These are phyloP conservation scores for Prillingera fragicola DNA, from an alignment of 1,284 basidiomycete species.

Conservation along the genomic window DNA sequence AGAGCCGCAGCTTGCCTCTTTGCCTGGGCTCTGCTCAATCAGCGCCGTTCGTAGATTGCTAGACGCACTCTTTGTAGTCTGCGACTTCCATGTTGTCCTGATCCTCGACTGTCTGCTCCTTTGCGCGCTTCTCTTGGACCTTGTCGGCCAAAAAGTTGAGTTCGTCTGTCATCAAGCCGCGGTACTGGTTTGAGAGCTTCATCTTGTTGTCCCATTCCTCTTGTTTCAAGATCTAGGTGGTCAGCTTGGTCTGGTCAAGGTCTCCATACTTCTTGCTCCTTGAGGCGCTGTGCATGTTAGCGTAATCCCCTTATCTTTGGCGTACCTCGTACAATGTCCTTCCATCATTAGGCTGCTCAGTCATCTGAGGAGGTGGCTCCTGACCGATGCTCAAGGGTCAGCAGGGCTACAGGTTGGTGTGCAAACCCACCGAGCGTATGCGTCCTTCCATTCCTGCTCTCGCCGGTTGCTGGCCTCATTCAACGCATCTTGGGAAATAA, in stretches of 20 bases:
- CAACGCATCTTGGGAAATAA: constrained; percentile 66
- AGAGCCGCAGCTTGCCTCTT: constrained; percentile 21
- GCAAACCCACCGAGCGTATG: constrained; percentile 68
- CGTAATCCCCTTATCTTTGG: no score
- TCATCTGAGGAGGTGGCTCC: constrained; percentile 70
- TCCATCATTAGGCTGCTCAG: constrained; percentile 61
- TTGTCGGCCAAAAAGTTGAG: constrained; percentile 80
- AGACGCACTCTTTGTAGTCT: constrained; percentile 11
- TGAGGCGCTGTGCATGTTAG: constrained; percentile 37
- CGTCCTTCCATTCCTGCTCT: constrained; percentile 86
- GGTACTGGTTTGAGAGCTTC: constrained; percentile 86
- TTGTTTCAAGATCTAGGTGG: constrained; percentile 64
- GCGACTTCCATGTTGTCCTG: constrained; percentile 62
- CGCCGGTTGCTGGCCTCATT: constrained; percentile 68
- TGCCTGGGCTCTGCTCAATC: constrained; percentile 25
- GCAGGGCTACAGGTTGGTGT: neutral
- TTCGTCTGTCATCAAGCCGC: constrained; percentile 83
- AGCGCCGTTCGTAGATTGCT: neutral
- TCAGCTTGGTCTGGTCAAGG: neutral
- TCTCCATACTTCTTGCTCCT: constrained; percentile 65
- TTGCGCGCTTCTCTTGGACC: constrained; percentile 65
- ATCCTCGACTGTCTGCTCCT: constrained; percentile 65
- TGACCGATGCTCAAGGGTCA: constrained; percentile 64
- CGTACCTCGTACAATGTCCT: constrained; percentile 83
- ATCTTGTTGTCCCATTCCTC: constrained; percentile 92